phyloP scores from a whole-genome alignment of 202 grass and related monocot species.

The Eragrostis tef region DNA sequence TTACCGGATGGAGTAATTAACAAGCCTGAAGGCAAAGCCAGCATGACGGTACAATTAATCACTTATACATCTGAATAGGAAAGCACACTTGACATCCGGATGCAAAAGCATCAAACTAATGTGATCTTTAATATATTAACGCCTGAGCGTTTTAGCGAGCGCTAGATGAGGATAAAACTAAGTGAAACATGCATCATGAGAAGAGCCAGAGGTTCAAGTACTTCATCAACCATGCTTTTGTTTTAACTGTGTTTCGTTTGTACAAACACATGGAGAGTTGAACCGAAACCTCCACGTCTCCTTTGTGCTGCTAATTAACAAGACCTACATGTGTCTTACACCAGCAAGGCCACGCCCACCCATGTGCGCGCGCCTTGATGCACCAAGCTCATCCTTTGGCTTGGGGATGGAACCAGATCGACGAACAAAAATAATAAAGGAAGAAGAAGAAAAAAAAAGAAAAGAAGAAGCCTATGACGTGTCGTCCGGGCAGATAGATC shows the following conservation, averaged over 20 bases:
- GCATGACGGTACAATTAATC: too few species aligned
- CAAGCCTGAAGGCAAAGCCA: too few species aligned
- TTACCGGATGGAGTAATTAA: too few species aligned
- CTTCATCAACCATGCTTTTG: slow-evolving; percentile 32
- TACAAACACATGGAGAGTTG: slow-evolving; percentile 60
- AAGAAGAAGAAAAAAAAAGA: neutral
- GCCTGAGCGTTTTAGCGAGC: too few species aligned
- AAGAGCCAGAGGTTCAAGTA: neutral
- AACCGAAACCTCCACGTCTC: slow-evolving; percentile 58
- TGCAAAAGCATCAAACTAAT: neutral
- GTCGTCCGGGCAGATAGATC: slow-evolving; percentile 14
- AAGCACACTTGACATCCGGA: neutral
- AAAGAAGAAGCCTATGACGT: neutral
- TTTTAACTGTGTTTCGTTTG: slow-evolving; percentile 59
- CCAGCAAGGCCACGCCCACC: slow-evolving; percentile 54
- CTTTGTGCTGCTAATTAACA: slow-evolving; percentile 56
- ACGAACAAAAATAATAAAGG: slow-evolving; percentile 43
- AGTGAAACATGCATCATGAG: too few species aligned
- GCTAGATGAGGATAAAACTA: neutral
- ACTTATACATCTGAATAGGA: too few species aligned
- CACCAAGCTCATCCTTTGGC: slow-evolving; percentile 60
- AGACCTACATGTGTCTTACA: slow-evolving; percentile 60
- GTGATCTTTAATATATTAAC: too few species aligned
- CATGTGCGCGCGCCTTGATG: slow-evolving; percentile 46
- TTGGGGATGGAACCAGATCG: slow-evolving; percentile 37